Conservation (phyloP, 2,329 filamentous ascomycete genomes). For the Paraphaeosphaeria minitans region DNA sequence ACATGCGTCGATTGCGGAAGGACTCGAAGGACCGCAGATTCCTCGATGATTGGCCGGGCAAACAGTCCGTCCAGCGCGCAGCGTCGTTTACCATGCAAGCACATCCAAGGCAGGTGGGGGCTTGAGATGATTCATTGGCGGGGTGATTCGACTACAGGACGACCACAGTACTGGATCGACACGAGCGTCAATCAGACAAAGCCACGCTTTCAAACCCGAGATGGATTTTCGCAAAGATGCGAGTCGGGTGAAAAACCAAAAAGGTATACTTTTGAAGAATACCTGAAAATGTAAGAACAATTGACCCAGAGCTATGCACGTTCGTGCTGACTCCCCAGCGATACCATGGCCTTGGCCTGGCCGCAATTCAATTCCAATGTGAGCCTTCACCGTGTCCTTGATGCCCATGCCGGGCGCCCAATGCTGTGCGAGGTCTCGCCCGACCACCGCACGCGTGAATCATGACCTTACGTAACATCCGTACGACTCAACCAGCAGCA, state of each 20-base stretch:
- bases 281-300: neutral
- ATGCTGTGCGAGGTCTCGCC: neutral
- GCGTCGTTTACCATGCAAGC: neutral
- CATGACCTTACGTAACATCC: neutral
- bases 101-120: neutral
- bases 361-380: neutral
- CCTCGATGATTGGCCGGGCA: neutral
- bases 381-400: neutral
- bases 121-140: neutral
- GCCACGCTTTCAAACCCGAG: neutral
- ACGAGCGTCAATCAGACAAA: neutral
- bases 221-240: neutral
- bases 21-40: neutral
- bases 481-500: constrained; percentile 11
- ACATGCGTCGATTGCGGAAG: neutral
- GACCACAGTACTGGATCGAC: neutral
- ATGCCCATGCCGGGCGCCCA: neutral
- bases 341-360: neutral
- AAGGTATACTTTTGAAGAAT: neutral
- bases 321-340: neutral
- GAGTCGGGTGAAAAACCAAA: neutral
- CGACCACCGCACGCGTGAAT: neutral
- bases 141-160: neutral
- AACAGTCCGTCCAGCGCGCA: neutral
- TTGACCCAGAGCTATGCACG: neutral